A percentile compares a stretch with the other conserved stretches of the same genome.
phyloP scores from a whole-genome alignment of 2,329 filamentous ascomycete genomes.

The Lecanicillium sp. region DNA sequence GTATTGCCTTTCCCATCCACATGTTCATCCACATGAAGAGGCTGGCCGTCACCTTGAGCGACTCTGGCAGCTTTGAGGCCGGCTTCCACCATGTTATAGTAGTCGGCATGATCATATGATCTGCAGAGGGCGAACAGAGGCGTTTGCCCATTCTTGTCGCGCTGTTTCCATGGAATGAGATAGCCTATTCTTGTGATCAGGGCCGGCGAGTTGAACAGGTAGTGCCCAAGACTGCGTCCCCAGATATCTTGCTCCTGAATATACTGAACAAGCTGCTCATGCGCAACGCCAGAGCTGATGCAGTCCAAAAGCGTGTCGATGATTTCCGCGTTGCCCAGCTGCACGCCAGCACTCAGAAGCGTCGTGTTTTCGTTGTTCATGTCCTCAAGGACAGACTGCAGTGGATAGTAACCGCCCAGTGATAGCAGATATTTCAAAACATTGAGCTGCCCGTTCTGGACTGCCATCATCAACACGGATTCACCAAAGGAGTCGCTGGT shows the following conservation, averaged over 20 bases:
- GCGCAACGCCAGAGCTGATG: slow-evolving; percentile 51
- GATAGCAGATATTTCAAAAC: slow-evolving; percentile 75
- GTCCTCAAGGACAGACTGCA: slow-evolving; percentile 69
- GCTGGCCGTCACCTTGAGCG: slow-evolving; percentile 69
- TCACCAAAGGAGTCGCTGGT: slow-evolving; percentile 68
- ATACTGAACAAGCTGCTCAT: slow-evolving; percentile 58
- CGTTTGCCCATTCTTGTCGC: slow-evolving; percentile 96
- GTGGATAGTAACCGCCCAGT: slow-evolving; percentile 68
- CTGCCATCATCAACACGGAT: slow-evolving; percentile 82
- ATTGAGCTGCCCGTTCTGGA: slow-evolving; percentile 65
- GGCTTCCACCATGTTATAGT: slow-evolving; percentile 78
- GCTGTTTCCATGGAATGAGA: slow-evolving; percentile 79
- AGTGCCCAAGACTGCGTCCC: slow-evolving; percentile 89
- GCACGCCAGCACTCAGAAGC: slow-evolving; percentile 81
- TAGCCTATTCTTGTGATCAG: slow-evolving; percentile 72
- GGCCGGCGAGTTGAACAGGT: slow-evolving; percentile 83
- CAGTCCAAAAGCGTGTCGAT: slow-evolving; percentile 71
- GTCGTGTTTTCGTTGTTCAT: slow-evolving; percentile 86
- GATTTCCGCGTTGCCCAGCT: slow-evolving; percentile 69
- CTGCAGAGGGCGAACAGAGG: slow-evolving; percentile 91
- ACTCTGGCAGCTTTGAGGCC: slow-evolving; percentile 68
- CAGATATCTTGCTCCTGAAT: slow-evolving; percentile 71
- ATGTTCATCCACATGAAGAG: slow-evolving; percentile 88
- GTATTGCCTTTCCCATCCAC: slow-evolving; percentile 91
- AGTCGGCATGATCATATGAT: slow-evolving; percentile 88